Base-by-base conservation (phyloP, 257 asterid genomes). In the Vinca minor region DNA sequence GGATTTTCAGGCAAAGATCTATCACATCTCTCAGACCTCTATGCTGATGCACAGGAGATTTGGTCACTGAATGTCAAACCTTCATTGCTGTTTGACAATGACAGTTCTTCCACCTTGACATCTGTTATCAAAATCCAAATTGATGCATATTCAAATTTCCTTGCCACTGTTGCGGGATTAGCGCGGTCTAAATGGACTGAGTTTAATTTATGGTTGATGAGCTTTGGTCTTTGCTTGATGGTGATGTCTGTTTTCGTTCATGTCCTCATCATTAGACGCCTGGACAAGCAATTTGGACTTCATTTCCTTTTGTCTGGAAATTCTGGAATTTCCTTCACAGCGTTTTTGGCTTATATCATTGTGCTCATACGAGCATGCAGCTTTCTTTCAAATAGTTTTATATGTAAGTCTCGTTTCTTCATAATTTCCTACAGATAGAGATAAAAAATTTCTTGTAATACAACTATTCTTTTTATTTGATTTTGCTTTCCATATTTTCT, bases 171-270 rank as follows among this genome's bases (percentile, higher is more conserved):
- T 77, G 87, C 97, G 53, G 83, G 80, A 6, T 84, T 92, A 71
- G 98, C 96, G 50, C 87, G 97, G 75, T 92, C 98, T 54, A 92
- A 82, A 80, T 92, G 98, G 97, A 89, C 98, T 23, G 97, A 92
- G 65, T 92, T 92, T 74, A 89, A 92, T 76, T 73, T 89, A 76
- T 82, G 73, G 80, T 71, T 89, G 82, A 89, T 92, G 98, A 81
- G 87, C 26, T 9, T 80, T 64, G 98, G 98, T 78, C 79, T 89
- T 68, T 79, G 76, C 79, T 68, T 89, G 75, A 78, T 89, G 94
- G 64, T 84, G 73, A 62, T 74, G 64, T 92, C 98, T 42, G 73
- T 89, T 75, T 76, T 44, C 67, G 68, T 84, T 71, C 94, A 87
- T 54, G 74, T 66, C 50, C 76, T 68, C 63, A 65, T 79, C 59